Evolutionary conservation across 305 asterid genomes (phyloP), one percentile per base, ranked within the genome.

Genomic region (Stenogyne calaminthoides): DNA sequence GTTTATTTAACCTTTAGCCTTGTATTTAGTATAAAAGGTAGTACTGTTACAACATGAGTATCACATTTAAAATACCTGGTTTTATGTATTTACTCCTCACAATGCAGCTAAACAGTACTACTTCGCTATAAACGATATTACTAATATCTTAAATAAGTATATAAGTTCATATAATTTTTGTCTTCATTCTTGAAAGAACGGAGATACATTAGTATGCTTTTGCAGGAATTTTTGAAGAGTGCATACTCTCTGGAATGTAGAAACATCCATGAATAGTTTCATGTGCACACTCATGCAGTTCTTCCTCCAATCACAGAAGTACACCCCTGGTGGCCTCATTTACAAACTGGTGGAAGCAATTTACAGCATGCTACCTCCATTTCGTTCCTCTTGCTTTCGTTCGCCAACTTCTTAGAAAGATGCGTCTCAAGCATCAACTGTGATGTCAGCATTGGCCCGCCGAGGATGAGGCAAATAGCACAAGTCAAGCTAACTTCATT

Each of bases 281-380:
- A 87, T 92, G 88, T 92, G 99, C 83, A 82, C 98, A 4, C 77
- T 95, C n/a, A 85, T 95, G 69, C 97, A 97, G 4, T 55, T 86
- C 98, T 4, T 78, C 94, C n/a, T 88, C 95, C 27, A 80, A 83
- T 72, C 96, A 89, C 86, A 84, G 92, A 14, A 85, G 74, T 90
- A 81, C 88, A 82, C 91, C 9, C 92, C 93, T 0, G 99, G 96
- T 20, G 99, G 98, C 42, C 91, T 91, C 57, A 90, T 94, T 10
- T 91, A 91, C 84, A 77, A 83, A 69, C 97, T 0, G 98, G 98
- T 0, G 97, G 99, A 6, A 92, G 98, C 88, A 95, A 95, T 25
- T 70, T 95, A 34, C 99, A 95, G 78, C 98, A 91, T 22, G 91
- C 95, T n/a, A 89, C 97, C n/a, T 73, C 93, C 62, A 87, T 92